phyloP scores from a whole-genome alignment of 805 yeast species.

The Cyberlindnera americana region DNA sequence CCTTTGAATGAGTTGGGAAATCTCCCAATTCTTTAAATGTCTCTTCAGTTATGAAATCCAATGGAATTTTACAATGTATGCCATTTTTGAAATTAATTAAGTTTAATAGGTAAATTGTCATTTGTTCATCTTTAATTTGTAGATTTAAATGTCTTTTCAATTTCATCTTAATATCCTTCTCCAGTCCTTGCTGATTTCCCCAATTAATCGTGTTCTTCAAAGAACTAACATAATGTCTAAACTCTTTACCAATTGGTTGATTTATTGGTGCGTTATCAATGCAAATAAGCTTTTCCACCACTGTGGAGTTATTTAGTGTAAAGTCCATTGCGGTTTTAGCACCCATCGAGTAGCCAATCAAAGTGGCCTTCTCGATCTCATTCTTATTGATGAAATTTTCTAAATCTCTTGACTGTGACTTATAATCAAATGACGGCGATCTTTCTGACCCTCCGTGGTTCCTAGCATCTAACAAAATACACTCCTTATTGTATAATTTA shows the following conservation, averaged over 20 bases:
- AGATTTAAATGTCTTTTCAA: conserved; percentile 7
- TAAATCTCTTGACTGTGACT: conserved; percentile 22
- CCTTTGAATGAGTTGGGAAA: conserved; percentile 22
- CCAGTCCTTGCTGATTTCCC: conserved; percentile 8
- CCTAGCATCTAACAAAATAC: conserved; percentile 46
- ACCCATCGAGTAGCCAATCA: conserved; percentile 60
- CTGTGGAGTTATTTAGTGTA: conserved; percentile 35
- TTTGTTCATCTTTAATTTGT: no score
- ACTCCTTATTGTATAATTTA: conserved; percentile 32
- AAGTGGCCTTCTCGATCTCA: conserved; percentile 29
- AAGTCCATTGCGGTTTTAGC: conserved; percentile 52
- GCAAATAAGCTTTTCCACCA: conserved; percentile 40
- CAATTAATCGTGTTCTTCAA: conserved; percentile 11
- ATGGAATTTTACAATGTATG: conserved; percentile 25
- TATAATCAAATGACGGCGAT: conserved; percentile 40
- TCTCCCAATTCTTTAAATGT: conserved; percentile 25
- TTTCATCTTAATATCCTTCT: conserved; percentile 4
- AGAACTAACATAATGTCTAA: conserved; percentile 15
- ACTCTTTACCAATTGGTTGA: conserved; percentile 32
- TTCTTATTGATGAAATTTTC: conserved; percentile 14
- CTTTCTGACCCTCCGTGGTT: conserved; percentile 52
- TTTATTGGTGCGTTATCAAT: conserved; percentile 44
- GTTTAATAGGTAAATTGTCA: conserved; percentile 16
- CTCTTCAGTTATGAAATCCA: conserved; percentile 15
- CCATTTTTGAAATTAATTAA: conserved; percentile 18